Conservation (phyloP, 495 filamentous ascomycete genomes). For the Aspergillus haitiensis region DNA sequence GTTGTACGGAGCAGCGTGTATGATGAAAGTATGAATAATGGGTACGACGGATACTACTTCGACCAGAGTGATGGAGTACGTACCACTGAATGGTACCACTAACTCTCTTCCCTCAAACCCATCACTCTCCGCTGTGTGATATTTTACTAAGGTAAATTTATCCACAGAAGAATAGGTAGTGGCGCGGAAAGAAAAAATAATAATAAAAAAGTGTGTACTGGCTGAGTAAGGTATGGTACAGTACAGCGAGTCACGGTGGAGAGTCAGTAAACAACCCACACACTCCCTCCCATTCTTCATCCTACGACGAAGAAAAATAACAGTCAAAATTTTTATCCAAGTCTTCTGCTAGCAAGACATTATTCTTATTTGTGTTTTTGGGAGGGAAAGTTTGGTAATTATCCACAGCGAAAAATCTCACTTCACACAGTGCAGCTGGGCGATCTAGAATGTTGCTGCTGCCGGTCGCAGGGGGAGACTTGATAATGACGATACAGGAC, state of each 20-base stretch:
- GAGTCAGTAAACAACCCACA: not conserved
- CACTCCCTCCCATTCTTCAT: not conserved
- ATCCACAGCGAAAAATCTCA: not conserved
- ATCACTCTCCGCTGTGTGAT: slow-evolving; percentile 9
- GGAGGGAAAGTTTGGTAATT: not conserved
- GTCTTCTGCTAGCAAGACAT: too few relatives aligned
- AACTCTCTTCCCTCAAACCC: slow-evolving; percentile 4
- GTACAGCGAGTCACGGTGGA: slow-evolving; percentile 11
- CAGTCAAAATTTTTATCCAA: too few relatives aligned
- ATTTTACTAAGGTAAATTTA: slow-evolving; percentile 18
- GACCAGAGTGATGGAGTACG: slow-evolving; percentile 8
- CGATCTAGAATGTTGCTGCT: slow-evolving; percentile 9
- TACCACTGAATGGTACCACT: slow-evolving; percentile 20
- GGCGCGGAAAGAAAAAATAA: not conserved
- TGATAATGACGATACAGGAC: slow-evolving; percentile 21
- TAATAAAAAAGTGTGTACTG: slow-evolving; percentile 9
- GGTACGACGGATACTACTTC: slow-evolving; percentile 2
- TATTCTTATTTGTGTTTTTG: not conserved
- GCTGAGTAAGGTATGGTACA: slow-evolving; percentile 12
- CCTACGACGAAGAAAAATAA: too few relatives aligned
- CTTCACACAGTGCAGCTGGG: slow-evolving; percentile 5
- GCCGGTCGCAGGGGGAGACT: slow-evolving; percentile 11
- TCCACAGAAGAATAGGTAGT: slow-evolving; percentile 18
- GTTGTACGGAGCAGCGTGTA: slow-evolving; percentile 20
- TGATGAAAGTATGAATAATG: slow-evolving; percentile 20